Conservation (phyloP, 345 rosid species). For the Eucalyptus dawsonii region DNA sequence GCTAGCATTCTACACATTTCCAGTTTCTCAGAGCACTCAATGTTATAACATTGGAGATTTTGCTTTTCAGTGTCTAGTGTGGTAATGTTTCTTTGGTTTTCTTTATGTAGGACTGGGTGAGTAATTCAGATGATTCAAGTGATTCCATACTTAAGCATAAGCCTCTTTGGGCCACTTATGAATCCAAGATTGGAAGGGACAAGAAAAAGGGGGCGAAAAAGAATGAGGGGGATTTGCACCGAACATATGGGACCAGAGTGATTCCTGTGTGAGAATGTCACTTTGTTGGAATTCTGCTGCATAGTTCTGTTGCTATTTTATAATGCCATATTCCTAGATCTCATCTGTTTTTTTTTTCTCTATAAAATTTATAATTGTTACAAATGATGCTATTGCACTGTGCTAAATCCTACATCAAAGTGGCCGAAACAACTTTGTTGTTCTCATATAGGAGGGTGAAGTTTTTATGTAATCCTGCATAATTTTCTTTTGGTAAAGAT, state of each 20-base stretch:
- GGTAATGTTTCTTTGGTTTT: conserved; percentile 1
- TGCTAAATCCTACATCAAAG: neutral
- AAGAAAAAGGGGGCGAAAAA: conserved; percentile 46
- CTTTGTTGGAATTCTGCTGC: neutral
- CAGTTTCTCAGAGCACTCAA: neutral
- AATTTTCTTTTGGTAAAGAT: neutral
- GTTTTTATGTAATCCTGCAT: neutral
- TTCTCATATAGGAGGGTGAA: neutral
- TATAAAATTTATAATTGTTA: neutral
- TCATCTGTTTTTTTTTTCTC: neutral
- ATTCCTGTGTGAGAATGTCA: conserved; percentile 78
- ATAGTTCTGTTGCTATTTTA: neutral
- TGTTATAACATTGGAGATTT: neutral
- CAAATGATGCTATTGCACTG: neutral
- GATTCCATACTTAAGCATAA: conserved; percentile 89
- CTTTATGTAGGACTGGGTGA: conserved; percentile 64
- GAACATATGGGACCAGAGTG: conserved; percentile 96
- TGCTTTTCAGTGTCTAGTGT: neutral
- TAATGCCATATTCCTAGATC: neutral
- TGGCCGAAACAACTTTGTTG: neutral
- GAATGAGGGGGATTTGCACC: conserved; percentile 67
- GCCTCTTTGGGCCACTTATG: conserved; percentile 84
- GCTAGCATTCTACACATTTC: neutral
- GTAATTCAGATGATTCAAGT: conserved; percentile 50
- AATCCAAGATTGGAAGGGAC: conserved; percentile 30